Evolutionary conservation across 306 rosid genomes (phyloP), one percentile per base, ranked within the genome.

Genomic region (Purshia tridentata): DNA sequence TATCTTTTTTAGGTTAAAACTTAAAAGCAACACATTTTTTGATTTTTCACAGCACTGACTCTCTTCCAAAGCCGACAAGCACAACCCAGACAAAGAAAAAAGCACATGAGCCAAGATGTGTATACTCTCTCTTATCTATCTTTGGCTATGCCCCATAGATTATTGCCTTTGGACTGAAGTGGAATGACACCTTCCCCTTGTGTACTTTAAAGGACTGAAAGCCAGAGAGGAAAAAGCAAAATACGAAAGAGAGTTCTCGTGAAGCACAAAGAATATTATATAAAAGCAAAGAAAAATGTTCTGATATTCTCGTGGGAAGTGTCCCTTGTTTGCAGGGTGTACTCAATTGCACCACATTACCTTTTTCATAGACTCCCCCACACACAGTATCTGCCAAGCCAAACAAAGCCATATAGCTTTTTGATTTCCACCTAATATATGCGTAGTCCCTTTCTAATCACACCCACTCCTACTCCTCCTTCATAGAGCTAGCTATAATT

Each of bases 261-360:
- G 83, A 85, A 87, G 48, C 86, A 82, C 83, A 85, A 70, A 84
- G 79, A 86, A 84, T 46, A 45, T 76, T 70, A 62, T 58, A 69
- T 59, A 23, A 39, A 78, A 19, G 73, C 52, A 54, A 51, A 68
- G 63, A 72, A 63, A 72, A 63, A 46, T 41, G 52, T 15, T 0
- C 40, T 23, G 72, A 65, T 10, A 37, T 52, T 60, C 90, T 89
- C 88, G 92, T 85, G 65, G 60, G 68, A 78, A 56, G 95, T 78
- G 96, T 72, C 87, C 88, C 89, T 45, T 88, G 83, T 88, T 85
- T 87, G 87, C 90, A 77, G 86, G 82, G 76, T 77, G 47, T 69
- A 76, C 88, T 79, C 86, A 72, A 84, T 88, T 62, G 48, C 89
- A 80, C 88, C 79, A 65, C 84, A 67, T 76, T 51, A 15, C 66